Evolutionary conservation across 2,329 filamentous ascomycete species (phyloP).

Genomic region (Colletotrichum lupini): DNA sequence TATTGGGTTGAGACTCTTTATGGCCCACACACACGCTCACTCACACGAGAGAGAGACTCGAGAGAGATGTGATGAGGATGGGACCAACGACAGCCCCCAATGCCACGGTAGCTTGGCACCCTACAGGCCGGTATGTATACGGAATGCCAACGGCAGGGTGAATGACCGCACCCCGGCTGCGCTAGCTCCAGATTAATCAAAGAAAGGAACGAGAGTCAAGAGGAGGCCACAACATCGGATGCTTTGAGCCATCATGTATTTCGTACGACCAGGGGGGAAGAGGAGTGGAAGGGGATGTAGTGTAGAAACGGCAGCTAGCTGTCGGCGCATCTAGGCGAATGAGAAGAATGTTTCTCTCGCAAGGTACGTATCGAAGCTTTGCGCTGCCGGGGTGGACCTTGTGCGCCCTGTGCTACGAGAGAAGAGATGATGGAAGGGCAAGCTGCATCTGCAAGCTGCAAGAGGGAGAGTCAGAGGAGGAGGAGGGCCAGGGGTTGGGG

Average conservation of each 20-base stretch:
- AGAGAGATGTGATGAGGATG: constrained; percentile 21
- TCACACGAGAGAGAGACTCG: no score
- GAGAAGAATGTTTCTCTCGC: constrained; percentile 16
- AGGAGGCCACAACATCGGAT: constrained; percentile 19
- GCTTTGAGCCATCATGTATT: constrained; percentile 25
- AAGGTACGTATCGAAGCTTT: constrained; percentile 11
- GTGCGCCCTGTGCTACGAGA: constrained; percentile 20
- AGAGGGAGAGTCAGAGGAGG: not conserved
- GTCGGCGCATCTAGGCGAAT: constrained; percentile 2
- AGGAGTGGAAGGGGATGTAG: no score
- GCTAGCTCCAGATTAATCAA: constrained; percentile 17
- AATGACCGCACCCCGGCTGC: not conserved
- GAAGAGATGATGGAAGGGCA: constrained; percentile 27
- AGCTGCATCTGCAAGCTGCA: not conserved
- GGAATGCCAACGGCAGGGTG: constrained; percentile 13
- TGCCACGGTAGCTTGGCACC: constrained; percentile 16
- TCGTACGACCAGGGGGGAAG: constrained; percentile 5
- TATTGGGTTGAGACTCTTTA: constrained; percentile 16
- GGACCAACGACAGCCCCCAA: constrained; percentile 2
- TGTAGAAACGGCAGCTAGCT: constrained; percentile 16
- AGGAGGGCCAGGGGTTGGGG: constrained; percentile 4
- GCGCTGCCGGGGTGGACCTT: constrained; percentile 18
- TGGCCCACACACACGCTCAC: constrained; percentile 4
- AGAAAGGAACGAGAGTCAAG: constrained; percentile 30
- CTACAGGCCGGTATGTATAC: constrained; percentile 1